Evolutionary conservation across 2,329 filamentous ascomycete species (phyloP).

Genomic region (Alternaria conjuncta): DNA sequence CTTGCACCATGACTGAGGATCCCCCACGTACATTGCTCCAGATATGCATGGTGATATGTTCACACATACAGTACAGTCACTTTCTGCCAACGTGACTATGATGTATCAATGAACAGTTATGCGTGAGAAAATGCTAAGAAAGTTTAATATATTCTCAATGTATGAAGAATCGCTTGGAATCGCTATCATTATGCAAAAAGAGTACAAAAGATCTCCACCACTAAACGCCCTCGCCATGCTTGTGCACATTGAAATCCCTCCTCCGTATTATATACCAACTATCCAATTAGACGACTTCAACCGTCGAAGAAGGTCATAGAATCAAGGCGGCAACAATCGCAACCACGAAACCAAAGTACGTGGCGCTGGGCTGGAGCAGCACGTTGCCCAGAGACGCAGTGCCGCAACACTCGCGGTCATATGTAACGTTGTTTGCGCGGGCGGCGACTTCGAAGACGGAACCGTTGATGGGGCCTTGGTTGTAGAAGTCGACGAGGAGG

Average conservation of each 20-base stretch:
- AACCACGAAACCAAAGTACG: constrained; percentile 27
- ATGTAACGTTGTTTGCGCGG: constrained; percentile 73
- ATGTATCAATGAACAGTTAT: neutral
- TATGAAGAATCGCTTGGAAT: neutral
- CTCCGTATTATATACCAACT: neutral
- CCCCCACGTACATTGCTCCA: constrained; percentile 19
- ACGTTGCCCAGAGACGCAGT: constrained; percentile 21
- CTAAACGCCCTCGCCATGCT: neutral
- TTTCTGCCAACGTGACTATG: too few species aligned
- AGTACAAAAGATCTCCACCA: neutral
- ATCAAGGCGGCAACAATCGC: constrained; percentile 23
- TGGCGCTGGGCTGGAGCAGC: constrained; percentile 14
- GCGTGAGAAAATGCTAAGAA: neutral
- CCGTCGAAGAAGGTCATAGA: constrained; percentile 16
- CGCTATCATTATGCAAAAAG: constrained; percentile 3
- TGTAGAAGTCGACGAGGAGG: constrained; percentile 52
- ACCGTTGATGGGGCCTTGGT: constrained; percentile 43
- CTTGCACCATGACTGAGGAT: constrained; percentile 26
- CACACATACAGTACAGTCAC: too few species aligned
- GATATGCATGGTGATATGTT: neutral
- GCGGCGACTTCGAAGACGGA: constrained; percentile 51
- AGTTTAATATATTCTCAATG: neutral
- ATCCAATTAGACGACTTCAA: neutral
- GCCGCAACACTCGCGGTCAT: constrained; percentile 66
- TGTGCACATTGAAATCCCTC: neutral